Evolutionary conservation across 106 monocot genomes (phyloP).

Genomic region (Apostasia shenzhenica): DNA sequence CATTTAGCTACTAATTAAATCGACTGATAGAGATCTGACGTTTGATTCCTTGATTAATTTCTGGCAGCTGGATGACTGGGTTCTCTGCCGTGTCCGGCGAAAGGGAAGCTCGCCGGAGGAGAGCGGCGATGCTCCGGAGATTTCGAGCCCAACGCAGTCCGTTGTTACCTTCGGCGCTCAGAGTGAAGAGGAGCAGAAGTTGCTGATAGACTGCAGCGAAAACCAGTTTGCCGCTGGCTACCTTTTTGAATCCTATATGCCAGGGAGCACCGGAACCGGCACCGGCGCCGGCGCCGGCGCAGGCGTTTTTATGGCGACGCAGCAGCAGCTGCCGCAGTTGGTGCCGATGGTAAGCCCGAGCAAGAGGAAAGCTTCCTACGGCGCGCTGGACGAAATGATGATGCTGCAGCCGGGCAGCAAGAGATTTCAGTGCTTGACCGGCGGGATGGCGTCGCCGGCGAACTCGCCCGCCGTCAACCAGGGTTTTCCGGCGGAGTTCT

Average conservation of each 20-base stretch:
- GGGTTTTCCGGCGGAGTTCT: background rate
- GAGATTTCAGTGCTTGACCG: background rate
- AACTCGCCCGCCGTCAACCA: background rate
- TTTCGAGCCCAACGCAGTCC: background rate
- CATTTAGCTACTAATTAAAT: background rate
- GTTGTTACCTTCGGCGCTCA: background rate
- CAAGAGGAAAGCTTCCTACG: background rate
- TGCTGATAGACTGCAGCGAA: background rate
- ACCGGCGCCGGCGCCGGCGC: background rate
- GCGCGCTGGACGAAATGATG: background rate
- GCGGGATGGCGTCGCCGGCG: background rate
- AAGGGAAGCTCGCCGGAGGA: constrained; percentile 3
- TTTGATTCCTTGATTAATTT: background rate
- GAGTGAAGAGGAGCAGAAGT: background rate
- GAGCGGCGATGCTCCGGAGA: background rate
- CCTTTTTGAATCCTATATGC: background rate
- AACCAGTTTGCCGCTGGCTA: background rate
- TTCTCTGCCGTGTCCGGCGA: constrained; percentile 18
- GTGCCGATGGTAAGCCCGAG: background rate
- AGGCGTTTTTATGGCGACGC: background rate
- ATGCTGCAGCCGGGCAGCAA: background rate
- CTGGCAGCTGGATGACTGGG: constrained; percentile 18
- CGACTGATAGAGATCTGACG: background rate
- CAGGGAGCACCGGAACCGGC: background rate
- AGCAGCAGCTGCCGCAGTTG: background rate